Evolutionary conservation across 73 alveolate genomes (phyloP), one percentile per base, ranked within the genome.

Genomic region (Paramecium caudatum): DNA sequence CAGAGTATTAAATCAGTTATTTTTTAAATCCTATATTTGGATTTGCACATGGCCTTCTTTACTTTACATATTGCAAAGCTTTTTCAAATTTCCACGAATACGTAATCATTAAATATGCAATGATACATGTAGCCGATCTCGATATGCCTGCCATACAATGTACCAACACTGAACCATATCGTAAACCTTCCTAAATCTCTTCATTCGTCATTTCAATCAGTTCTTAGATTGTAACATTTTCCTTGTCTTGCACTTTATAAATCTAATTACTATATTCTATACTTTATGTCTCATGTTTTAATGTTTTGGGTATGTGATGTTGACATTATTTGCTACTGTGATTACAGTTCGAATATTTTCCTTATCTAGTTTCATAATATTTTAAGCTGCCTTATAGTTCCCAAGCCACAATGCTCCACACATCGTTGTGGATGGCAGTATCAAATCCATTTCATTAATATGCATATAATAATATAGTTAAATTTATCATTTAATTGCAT

Each of bases 131-230:
- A 0, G 80, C 80, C 13, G 80, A 55, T 55, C 80, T 23, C 10
- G 80, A 55, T 0, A 55, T 55, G 4, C 80, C 80, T 12, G 80
- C 80, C 80, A 55, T 55, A 5, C 80, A 55, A 55, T 55, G 80
- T 5, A 55, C 80, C 30, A 55, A 55, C 0, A 55, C 80, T 10
- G 80, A 55, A 27, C 80, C 80, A 55, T 27, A 27, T 55, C 30
- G 23, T 43, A 55, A 27, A 2, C 46, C 80, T 2, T 55, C 46
- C 30, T 55, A 16, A 3, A 55, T 55, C 30, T 55, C 80, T 55
- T 55, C 80, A 55, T 55, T 55, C 9, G 80, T 55, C 80, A 55
- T 55, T 55, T 55, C 80, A 17, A 55, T 55, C 45, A 55, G 80
- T 55, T 55, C 80, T 55, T 55, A 27, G 21, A 55, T 55, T 27